Conservation (phyloP, 345 rosid species). For the Stellera chamaejasme region DNA sequence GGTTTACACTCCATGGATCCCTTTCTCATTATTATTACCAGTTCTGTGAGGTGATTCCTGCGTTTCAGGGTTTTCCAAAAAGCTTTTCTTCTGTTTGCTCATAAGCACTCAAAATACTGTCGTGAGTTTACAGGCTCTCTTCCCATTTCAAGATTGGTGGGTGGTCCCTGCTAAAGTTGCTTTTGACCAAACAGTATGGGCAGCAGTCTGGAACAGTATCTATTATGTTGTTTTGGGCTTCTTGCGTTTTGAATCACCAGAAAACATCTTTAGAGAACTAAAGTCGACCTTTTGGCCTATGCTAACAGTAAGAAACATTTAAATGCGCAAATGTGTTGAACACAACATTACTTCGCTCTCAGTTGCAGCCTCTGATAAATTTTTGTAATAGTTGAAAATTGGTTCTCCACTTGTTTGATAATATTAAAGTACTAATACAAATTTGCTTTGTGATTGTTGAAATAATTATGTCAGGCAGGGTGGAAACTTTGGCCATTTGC, state of each 20-base stretch:
- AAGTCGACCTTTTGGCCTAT: constrained; percentile 64
- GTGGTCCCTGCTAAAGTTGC: constrained; percentile 86
- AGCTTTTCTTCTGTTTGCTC: neutral
- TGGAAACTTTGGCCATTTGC: constrained; percentile 99
- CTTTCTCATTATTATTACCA: constrained; percentile 92
- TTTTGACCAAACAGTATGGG: constrained; percentile 85
- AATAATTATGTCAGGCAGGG: constrained; percentile 50
- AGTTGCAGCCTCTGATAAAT: no score
- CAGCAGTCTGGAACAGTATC: constrained; percentile 84
- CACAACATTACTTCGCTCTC: no score
- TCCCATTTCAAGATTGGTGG: constrained; percentile 91
- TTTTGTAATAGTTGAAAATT: no score
- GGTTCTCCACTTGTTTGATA: no score
- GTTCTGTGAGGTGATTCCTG: constrained; percentile 60
- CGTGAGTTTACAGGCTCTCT: constrained; percentile 43
- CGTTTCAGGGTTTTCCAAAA: constrained; percentile 4
- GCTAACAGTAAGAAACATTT: constrained; percentile 47
- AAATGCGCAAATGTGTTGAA: no score
- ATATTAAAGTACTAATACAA: no score
- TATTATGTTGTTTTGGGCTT: constrained; percentile 61
- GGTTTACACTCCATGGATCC: constrained; percentile 91
- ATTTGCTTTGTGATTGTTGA: neutral
- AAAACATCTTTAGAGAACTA: constrained; percentile 43
- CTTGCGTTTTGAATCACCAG: constrained; percentile 65
- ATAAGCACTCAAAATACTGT: constrained; percentile 15